Evolutionary conservation across 148 eudicot genomes (phyloP).

Genomic region (Rhododendron mucronatum): DNA sequence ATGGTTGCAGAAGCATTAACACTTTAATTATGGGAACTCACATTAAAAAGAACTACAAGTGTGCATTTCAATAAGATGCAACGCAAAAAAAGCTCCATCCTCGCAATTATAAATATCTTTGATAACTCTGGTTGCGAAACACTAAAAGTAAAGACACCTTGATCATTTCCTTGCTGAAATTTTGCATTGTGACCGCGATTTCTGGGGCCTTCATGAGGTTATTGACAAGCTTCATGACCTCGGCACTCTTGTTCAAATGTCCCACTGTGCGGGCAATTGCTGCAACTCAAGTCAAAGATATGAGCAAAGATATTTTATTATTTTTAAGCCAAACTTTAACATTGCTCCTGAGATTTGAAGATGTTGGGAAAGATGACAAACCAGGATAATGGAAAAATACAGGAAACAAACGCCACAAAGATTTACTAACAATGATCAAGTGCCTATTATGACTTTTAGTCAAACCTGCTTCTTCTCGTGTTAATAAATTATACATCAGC

Average conservation of each 20-base stretch:
- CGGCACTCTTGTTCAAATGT: conserved; percentile 90
- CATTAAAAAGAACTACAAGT: neutral
- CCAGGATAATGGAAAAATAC: neutral
- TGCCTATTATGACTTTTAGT: neutral
- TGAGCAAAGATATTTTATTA: neutral
- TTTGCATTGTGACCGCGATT: conserved; percentile 89
- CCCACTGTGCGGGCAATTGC: conserved; percentile 92
- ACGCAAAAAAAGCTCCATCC: neutral
- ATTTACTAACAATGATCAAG: neutral
- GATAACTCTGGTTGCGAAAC: neutral
- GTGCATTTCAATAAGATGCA: neutral
- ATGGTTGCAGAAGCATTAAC: conserved; percentile 48
- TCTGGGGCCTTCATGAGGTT: conserved; percentile 96
- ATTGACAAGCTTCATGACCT: conserved; percentile 92
- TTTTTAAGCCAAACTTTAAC: neutral
- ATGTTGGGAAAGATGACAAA: neutral
- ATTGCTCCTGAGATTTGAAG: neutral
- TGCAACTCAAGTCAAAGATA: conserved; percentile 26
- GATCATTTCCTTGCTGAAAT: conserved; percentile 95
- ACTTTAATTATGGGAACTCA: neutral
- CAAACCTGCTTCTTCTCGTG: neutral
- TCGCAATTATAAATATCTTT: neutral
- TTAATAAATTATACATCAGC: neutral
- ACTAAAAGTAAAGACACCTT: conserved; percentile 52
- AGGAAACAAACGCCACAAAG: neutral